A percentile compares a stretch with the other conserved stretches of the same genome.
These are phyloP conservation scores for Inonotus hispidus DNA, from an alignment of 1,284 basidiomycete species.

Conservation along the genomic window DNA sequence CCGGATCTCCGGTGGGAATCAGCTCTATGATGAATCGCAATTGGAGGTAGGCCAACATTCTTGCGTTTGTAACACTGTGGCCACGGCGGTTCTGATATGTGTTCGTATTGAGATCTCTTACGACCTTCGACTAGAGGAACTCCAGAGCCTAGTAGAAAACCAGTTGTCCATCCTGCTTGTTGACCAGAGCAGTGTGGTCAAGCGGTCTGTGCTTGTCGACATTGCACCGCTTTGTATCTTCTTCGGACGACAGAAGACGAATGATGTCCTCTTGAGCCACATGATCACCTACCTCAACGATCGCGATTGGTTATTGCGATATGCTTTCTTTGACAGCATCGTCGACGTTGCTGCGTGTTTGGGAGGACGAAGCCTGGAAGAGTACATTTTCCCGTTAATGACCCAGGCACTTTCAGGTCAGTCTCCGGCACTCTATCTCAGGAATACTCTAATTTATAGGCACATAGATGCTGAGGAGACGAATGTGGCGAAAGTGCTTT, in stretches of 20 bases:
- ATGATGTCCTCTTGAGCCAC: conserved; percentile 92
- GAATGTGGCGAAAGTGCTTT: conserved; percentile 85
- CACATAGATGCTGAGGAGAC: conserved; percentile 86
- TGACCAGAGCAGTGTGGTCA: conserved; percentile 72
- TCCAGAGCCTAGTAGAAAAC: conserved; percentile 84
- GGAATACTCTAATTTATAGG: conserved; percentile 1
- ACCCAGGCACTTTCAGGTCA: conserved; percentile 85
- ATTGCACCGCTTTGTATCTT: conserved; percentile 90
- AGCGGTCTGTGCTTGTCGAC: conserved; percentile 70
- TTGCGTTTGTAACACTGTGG: background rate
- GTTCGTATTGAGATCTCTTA: conserved; percentile 68
- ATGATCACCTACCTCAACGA: conserved; percentile 99
- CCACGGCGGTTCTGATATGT: background rate
- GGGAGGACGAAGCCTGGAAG: conserved; percentile 79
- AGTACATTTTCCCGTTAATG: conserved; percentile 92
- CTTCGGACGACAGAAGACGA: conserved; percentile 87
- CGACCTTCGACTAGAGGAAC: conserved; percentile 78
- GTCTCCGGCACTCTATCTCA: conserved; percentile 23
- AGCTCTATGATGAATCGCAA: conserved; percentile 70
- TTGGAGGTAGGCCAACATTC: conserved; percentile 53
- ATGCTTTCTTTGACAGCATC: conserved; percentile 93
- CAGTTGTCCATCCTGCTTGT: conserved; percentile 76
- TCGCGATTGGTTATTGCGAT: conserved; percentile 85
- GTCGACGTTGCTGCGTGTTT: conserved; percentile 93
- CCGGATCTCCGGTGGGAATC: conserved; percentile 55